Evolutionary conservation across 2,329 filamentous ascomycete species (phyloP), one percentile per base, ranked within the genome.

Genomic region (Calycina marina): DNA sequence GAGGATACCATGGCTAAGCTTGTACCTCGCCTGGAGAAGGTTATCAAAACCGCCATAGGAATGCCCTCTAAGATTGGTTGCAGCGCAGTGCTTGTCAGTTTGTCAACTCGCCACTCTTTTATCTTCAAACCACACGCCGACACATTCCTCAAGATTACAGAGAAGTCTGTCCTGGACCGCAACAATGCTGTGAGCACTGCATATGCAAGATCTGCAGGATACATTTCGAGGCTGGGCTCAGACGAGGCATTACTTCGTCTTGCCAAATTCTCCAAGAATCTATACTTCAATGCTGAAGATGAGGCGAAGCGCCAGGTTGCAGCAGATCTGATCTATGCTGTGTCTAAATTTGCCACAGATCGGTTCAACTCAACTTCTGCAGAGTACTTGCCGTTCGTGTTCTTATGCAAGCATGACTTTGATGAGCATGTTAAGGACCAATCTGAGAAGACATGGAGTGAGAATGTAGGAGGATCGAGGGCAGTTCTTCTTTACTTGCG

Each of bases 61-160:
- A 75, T 96, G 57, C 88, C 88, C 2, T 92, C 85, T 0, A 96
- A 96, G 59, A 79, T 96, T 29, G 90, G 85, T 22, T 92, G 85
- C 48, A 81, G 79, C 41, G 73, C 84, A 34, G 76, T 94, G 2
- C 65, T 98, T 18, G 79, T 82, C 5, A 86, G 83, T 1, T 65
- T 98, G 5, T 81, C 83, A 31, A 88, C 86, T 31, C 72, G 84
- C 9, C 80, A 88, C 42, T 72, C 70, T 20, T 67, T 76, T 22
- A 62, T 86, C 17, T 82, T 94, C 54, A 69, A 68, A 22, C 75
- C 81, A 0, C 75, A 86, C 47, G 77, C 82, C 9, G 72, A 81
- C 40, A 63, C 67, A 6, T 85, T 94, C 47, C 62, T 94, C 31
- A 77, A 76, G 42, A 53, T 85, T 6, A 67, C 93, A 41, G 73